A percentile compares a stretch with the other conserved stretches of the same genome.
Conservation (phyloP, 2,329 filamentous ascomycete species). For the Parafenestella ontariensis region DNA sequence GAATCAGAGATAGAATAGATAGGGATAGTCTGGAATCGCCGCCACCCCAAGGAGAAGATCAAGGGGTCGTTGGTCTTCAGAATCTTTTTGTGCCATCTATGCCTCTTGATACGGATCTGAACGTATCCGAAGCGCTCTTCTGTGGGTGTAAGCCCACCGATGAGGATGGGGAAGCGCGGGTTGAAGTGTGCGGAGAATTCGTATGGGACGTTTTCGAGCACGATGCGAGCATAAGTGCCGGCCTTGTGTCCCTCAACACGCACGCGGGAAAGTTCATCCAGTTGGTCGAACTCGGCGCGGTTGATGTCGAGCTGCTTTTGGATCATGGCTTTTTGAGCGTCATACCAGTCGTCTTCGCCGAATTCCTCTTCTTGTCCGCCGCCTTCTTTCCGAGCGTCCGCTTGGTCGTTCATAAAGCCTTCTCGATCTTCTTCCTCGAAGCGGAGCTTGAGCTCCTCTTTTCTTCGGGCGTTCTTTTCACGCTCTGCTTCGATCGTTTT, state of each 20-base stretch:
- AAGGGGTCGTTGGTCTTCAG: constrained; percentile 97
- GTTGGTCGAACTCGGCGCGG: constrained; percentile 84
- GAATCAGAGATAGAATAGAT: constrained; percentile 96
- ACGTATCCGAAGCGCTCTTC: constrained; percentile 96
- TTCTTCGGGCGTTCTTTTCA: constrained; percentile 86
- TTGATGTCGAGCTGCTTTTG: constrained; percentile 98
- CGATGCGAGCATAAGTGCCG: constrained; percentile 90
- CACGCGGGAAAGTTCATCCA: constrained; percentile 83
- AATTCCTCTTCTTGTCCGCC: constrained; percentile 77
- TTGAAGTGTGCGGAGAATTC: constrained; percentile 89
- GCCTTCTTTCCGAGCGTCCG: constrained; percentile 73
- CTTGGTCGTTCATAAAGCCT: constrained; percentile 90
- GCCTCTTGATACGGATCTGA: constrained; percentile 94
- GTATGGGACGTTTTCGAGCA: constrained; percentile 85
- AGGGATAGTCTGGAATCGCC: constrained; percentile 89
- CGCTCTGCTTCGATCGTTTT: constrained; percentile 82
- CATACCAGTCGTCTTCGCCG: constrained; percentile 98
- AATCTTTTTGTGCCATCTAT: constrained; percentile 99
- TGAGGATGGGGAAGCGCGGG: constrained; percentile 80
- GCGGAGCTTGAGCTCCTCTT: constrained; percentile 91
- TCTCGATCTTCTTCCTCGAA: constrained; percentile 99
- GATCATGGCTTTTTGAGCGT: constrained; percentile 90
- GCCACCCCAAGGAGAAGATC: constrained; percentile 96
- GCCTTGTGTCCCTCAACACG: constrained; percentile 90
- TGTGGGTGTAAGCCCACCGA: constrained; percentile 90